These are phyloP conservation scores for Russula abietina DNA, from an alignment of 768 basidiomycete genomes.

Conservation along the genomic window DNA sequence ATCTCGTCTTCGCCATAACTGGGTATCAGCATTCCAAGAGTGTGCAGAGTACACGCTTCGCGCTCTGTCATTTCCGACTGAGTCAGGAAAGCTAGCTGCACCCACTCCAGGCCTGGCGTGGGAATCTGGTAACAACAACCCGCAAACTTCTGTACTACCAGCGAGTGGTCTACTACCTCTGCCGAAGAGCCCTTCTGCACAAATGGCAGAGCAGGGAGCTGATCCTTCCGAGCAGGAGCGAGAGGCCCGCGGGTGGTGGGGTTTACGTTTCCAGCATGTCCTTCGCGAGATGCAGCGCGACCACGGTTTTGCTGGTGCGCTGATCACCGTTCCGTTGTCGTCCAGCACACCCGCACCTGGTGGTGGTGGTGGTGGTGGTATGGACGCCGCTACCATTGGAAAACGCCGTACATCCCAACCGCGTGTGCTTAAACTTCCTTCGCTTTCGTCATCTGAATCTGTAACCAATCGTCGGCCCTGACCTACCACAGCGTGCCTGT, in stretches of 20 bases:
- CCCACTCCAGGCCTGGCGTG: slow-evolving; percentile 30
- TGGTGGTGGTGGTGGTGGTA: not conserved
- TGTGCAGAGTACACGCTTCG: slow-evolving; percentile 46
- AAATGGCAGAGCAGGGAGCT: slow-evolving; percentile 34
- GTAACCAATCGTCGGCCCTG: slow-evolving; percentile 12
- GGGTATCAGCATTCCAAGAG: slow-evolving; percentile 49
- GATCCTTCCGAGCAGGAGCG: slow-evolving; percentile 43
- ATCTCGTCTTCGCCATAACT: slow-evolving; percentile 33
- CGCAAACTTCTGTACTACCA: slow-evolving; percentile 34
- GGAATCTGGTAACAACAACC: slow-evolving; percentile 26
- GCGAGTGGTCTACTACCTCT: slow-evolving; percentile 47
- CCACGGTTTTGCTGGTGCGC: slow-evolving; percentile 17
- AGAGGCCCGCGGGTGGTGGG: slow-evolving; percentile 74
- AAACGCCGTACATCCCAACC: slow-evolving; percentile 10
- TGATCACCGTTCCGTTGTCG: not conserved
- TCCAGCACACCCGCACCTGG: not conserved
- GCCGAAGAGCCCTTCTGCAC: slow-evolving; percentile 69
- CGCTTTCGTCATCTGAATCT: slow-evolving; percentile 21
- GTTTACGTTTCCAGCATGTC: slow-evolving; percentile 57
- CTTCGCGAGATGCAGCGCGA: slow-evolving; percentile 45
- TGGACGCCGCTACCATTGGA: not conserved
- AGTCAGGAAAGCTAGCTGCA: slow-evolving; percentile 29
- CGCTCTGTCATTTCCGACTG: slow-evolving; percentile 38
- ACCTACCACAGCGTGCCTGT: not conserved
- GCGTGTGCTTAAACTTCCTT: slow-evolving; percentile 22